Evolutionary conservation across 2,329 filamentous ascomycete species (phyloP), one percentile per base, ranked within the genome.

Genomic region (Cryphonectria radicalis): DNA sequence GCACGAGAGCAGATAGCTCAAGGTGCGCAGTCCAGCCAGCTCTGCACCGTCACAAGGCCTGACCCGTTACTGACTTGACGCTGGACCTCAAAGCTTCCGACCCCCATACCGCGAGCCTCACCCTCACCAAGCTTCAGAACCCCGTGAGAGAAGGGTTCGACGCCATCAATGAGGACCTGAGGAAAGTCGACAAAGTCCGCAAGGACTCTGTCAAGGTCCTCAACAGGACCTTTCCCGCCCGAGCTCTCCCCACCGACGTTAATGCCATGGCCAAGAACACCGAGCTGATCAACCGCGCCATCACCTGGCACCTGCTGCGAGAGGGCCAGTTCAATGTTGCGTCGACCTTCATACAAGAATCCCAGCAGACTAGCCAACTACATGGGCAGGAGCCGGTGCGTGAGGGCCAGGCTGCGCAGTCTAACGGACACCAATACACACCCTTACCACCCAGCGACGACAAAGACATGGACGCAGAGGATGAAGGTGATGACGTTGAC

Each of bases 291-390:
- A 97, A 98, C 82, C 90, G 95, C 70, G 95, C 96, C 8, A 97
- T 99, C 76, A 93, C 93, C 13, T 98, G 98, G 94, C 96, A 99
- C 79, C 88, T 99, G 32, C 87, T 99, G 55, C 93, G 96, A 57
- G 95, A 98, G 82, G 96, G 96, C 65, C 93, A 97, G 78, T 99
- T 99, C 80, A 87, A 87, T 32, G 95, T 97, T 2, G 95, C 95
- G 17, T 90, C 91, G 22, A 94, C 91, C 1, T 98, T 99, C 76
- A 89, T 97, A 65, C 84, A 87, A 19, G 96, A 98, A 84, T 89
- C 84, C 22, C 81, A 84, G 71, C 80, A 84, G 60, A 53, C 63
- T 25, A 64, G 66, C 63, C 62, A 70, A n/a, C 50, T 68, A 63
- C 72, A 73, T 32, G 68, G 72, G 43, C 63, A 65, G 17, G 63